phyloP scores from a whole-genome alignment of 1,139 yeast genomes.

The Yamadazyma siamensis region DNA sequence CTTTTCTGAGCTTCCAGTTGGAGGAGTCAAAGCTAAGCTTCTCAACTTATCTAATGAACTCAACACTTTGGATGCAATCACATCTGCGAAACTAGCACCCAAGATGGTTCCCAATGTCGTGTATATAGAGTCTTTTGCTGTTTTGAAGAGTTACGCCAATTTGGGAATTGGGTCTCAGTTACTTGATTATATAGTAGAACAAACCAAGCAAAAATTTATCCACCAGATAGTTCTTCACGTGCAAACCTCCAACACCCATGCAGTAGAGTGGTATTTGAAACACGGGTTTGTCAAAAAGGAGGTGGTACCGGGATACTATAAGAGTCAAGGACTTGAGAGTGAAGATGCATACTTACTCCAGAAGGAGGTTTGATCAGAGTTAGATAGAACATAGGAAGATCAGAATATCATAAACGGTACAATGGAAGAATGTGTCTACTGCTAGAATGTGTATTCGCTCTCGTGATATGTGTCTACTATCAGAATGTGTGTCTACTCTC shows the following conservation, averaged over 20 bases:
- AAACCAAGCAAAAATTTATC: slow-evolving; percentile 50
- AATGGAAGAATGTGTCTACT: no score
- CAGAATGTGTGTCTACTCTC: no score
- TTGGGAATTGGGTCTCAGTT: slow-evolving; percentile 63
- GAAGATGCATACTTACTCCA: slow-evolving; percentile 46
- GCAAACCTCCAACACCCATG: slow-evolving; percentile 42
- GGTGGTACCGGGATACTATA: slow-evolving; percentile 47
- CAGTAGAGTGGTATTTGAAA: slow-evolving; percentile 53
- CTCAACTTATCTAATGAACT: slow-evolving; percentile 27
- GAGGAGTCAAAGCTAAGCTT: slow-evolving; percentile 56
- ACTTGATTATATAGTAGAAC: slow-evolving; percentile 50
- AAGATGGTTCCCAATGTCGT: slow-evolving; percentile 49
- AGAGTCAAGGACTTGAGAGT: slow-evolving; percentile 39
- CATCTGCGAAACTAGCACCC: slow-evolving; percentile 21
- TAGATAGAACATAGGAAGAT: slow-evolving; percentile 1
- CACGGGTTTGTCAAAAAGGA: slow-evolving; percentile 49
- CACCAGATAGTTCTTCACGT: slow-evolving; percentile 63
- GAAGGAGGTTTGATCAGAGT: slow-evolving; percentile 19
- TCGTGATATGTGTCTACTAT: no score
- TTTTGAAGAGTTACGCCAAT: slow-evolving; percentile 56
- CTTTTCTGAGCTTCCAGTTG: slow-evolving; percentile 69
- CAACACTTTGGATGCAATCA: slow-evolving; percentile 20
- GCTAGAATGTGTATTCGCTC: no score
- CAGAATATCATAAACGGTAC: not conserved
- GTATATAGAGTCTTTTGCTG: slow-evolving; percentile 65